Percentiles rank a stretch among this genome's conserved stretches.
Conservation (phyloP, 192 early-diverging fungal species). For the Geosiphon pyriformis region DNA sequence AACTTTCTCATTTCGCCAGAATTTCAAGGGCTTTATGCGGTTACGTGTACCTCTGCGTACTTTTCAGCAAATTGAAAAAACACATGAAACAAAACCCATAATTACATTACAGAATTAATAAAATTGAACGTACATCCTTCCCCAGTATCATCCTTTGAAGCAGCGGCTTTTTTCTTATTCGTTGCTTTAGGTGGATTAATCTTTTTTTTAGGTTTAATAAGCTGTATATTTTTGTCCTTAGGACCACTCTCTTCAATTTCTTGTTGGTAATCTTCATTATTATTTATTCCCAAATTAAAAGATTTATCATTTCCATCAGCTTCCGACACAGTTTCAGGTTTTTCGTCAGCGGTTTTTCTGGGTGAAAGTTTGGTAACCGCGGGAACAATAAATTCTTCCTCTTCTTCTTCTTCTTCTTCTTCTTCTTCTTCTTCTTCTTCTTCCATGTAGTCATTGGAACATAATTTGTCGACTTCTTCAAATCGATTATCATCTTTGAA, state of each 20-base stretch:
- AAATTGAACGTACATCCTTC: not conserved
- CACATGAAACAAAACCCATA: not conserved
- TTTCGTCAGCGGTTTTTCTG: not conserved
- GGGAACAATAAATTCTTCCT: too few species aligned
- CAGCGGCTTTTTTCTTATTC: not conserved
- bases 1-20: conserved; percentile 18
- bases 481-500: too few species aligned
- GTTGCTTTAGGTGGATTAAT: not conserved
- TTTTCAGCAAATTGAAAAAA: not conserved
- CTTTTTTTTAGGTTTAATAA: not conserved
- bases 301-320: not conserved
- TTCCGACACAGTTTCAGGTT: not conserved
- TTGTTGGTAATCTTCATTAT: too few species aligned
- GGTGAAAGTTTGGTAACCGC: too few species aligned
- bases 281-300: not conserved
- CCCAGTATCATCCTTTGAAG: not conserved
- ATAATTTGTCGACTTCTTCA: not conserved
- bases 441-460: not conserved
- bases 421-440: not conserved
- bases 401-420: not conserved
- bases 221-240: too few species aligned
- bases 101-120: not conserved
- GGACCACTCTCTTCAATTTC: too few species aligned
- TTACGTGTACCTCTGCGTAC: conserved; percentile 13
- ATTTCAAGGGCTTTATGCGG: conserved; percentile 6